Evolutionary conservation across 2,329 filamentous ascomycete genomes (phyloP).

Genomic region (Fusarium phyllophilum): DNA sequence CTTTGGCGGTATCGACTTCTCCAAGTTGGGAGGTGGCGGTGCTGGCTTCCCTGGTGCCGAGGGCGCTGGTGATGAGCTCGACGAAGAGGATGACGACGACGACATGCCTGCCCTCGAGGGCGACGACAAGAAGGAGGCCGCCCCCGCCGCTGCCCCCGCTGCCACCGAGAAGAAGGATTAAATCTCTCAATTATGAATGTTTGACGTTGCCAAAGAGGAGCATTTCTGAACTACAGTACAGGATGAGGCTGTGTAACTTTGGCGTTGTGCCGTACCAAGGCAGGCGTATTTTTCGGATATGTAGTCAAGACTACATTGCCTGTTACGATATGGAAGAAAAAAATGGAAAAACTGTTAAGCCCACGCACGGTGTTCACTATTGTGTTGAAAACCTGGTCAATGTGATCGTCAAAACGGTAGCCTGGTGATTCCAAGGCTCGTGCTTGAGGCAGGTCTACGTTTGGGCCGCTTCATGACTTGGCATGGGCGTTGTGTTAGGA

Average conservation of each 20-base stretch:
- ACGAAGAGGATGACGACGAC: conserved; percentile 73
- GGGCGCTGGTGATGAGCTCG: conserved; percentile 60
- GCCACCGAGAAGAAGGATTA: conserved; percentile 55
- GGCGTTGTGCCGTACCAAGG: conserved; percentile 39
- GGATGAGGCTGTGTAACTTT: conserved; percentile 37
- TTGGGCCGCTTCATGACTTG: background rate
- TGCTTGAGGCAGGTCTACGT: background rate
- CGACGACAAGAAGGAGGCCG: conserved; percentile 59
- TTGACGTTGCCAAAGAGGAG: conserved; percentile 33
- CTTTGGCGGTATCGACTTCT: conserved; percentile 92
- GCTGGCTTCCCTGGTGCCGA: conserved; percentile 64
- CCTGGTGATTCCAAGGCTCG: background rate
- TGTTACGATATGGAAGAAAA: conserved; percentile 41
- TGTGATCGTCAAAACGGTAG: background rate
- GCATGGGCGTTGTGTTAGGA: background rate
- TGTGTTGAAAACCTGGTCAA: background rate
- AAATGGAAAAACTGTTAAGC: conserved; percentile 37
- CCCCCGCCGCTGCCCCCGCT: conserved; percentile 40
- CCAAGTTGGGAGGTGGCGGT: conserved; percentile 78
- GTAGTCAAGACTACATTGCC: conserved; percentile 31
- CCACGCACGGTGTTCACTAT: conserved; percentile 5
- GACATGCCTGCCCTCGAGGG: conserved; percentile 88
- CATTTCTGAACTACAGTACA: conserved; percentile 35
- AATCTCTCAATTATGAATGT: conserved; percentile 29
- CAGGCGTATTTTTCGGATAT: conserved; percentile 34